phyloP scores from a whole-genome alignment of 345 rosid species.

The Ceriops decandra region DNA sequence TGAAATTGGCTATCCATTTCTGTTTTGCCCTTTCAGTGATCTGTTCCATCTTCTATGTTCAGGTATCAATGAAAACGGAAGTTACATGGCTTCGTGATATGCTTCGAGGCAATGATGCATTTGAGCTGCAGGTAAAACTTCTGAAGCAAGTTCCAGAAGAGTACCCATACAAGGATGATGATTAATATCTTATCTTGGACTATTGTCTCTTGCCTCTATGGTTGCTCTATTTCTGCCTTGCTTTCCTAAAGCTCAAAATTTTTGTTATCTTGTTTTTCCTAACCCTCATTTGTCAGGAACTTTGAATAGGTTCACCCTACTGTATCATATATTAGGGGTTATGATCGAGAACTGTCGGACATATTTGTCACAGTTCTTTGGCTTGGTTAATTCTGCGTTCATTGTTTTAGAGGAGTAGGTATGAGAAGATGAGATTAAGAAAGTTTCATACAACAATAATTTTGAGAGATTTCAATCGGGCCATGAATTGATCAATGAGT shows the following conservation, averaged over 20 bases:
- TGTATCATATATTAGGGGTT: no score
- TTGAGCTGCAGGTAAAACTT: slow-evolving; percentile 84
- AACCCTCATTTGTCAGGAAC: neutral
- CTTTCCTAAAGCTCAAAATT: neutral
- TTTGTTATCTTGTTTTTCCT: neutral
- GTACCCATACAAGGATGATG: slow-evolving; percentile 94
- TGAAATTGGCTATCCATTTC: neutral
- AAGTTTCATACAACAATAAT: no score
- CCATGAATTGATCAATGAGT: no score
- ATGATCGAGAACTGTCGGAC: no score
- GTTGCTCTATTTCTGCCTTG: neutral
- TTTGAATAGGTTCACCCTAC: neutral
- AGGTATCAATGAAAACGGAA: slow-evolving; percentile 98
- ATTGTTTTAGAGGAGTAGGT: no score
- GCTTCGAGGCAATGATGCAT: slow-evolving; percentile 82
- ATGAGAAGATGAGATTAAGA: no score
- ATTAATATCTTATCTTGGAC: slow-evolving; percentile 28
- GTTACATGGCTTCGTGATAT: slow-evolving; percentile 75
- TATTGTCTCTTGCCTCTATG: no score
- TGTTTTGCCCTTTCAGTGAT: neutral
- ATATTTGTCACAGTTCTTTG: no score
- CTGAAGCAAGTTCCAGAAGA: slow-evolving; percentile 82
- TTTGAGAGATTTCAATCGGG: no score
- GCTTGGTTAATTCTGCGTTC: no score
- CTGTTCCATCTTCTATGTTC: neutral